Conservation (phyloP, 225 moss, liverwort and hornwort genomes). For the Lunularia cruciata region DNA sequence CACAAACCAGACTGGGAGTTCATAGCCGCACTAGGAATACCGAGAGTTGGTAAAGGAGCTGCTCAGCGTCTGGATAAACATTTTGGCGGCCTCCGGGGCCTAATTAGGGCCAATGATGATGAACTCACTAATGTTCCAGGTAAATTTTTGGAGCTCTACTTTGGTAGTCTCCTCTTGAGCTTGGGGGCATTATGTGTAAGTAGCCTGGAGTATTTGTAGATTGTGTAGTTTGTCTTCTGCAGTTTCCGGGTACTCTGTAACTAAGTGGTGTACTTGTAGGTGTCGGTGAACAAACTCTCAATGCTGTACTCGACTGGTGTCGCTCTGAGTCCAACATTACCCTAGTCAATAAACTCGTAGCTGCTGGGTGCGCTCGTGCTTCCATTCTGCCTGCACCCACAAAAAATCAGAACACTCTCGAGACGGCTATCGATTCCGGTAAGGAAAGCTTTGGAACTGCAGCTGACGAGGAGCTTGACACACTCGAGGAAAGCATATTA, state of each 20-base stretch:
- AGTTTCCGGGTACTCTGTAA: not conserved
- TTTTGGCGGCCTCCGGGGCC: slow-evolving; percentile 63
- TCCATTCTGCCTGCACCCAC: not conserved
- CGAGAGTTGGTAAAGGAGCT: slow-evolving; percentile 63
- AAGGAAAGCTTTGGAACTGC: not conserved
- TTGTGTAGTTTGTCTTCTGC: too few relatives aligned
- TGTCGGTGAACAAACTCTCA: slow-evolving; percentile 60
- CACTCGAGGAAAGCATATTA: not conserved
- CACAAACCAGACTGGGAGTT: slow-evolving; percentile 59
- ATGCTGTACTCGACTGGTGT: slow-evolving; percentile 71
- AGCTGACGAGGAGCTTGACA: not conserved
- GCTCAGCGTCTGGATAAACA: slow-evolving; percentile 64
- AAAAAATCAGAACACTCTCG: slow-evolving; percentile 15
- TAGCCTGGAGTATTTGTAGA: too few relatives aligned
- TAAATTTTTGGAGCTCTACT: slow-evolving; percentile 12
- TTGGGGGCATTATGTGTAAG: too few relatives aligned
- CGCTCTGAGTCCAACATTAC: slow-evolving; percentile 56
- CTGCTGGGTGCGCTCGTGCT: slow-evolving; percentile 48
- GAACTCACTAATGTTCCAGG: slow-evolving; percentile 67
- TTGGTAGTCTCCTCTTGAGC: too few relatives aligned
- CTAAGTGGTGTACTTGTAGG: slow-evolving; percentile 41
- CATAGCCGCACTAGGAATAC: slow-evolving; percentile 74
- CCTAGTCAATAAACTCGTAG: slow-evolving; percentile 54
- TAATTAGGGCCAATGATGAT: slow-evolving; percentile 46
- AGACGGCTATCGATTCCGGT: not conserved